A percentile compares a stretch with the other conserved stretches of the same genome.
Conservation (phyloP, 1,284 basidiomycete genomes). For the Rhodotorula sp. region DNA sequence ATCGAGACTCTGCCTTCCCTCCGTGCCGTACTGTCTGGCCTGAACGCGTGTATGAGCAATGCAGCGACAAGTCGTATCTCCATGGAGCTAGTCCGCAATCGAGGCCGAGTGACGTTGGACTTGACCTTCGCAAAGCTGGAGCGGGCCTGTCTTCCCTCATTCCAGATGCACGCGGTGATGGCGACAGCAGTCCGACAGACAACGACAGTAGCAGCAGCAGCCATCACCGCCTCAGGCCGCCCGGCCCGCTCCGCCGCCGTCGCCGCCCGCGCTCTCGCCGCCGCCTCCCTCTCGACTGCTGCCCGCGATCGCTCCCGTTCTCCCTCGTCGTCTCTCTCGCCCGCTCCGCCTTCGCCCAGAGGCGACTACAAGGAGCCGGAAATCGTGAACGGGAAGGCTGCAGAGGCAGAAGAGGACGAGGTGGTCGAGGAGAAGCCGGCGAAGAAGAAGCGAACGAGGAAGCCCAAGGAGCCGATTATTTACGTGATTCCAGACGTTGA, state of each 20-base stretch:
- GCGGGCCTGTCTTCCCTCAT: not conserved
- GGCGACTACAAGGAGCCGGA: not conserved
- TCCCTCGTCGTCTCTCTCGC: conserved; percentile 22
- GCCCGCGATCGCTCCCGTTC: conserved; percentile 10
- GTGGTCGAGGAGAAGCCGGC: not conserved
- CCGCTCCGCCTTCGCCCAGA: conserved; percentile 4
- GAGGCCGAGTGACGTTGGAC: not conserved
- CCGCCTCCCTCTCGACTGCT: conserved; percentile 9
- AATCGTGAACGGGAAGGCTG: not conserved
- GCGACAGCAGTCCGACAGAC: conserved; percentile 1
- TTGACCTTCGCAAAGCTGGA: not conserved
- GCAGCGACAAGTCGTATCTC: too few species aligned
- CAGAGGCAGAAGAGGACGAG: conserved; percentile 1
- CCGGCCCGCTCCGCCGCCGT: conserved; percentile 19
- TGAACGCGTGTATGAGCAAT: too few species aligned
- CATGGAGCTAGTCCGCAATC: too few species aligned
- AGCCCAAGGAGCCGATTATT: conserved; percentile 58
- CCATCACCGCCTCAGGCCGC: not conserved
- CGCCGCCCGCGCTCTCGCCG: conserved; percentile 18
- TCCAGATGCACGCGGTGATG: not conserved
- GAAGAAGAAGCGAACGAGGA: conserved; percentile 52
- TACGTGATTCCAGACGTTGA: conserved; percentile 65
- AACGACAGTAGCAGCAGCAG: not conserved
- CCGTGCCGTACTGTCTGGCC: too few species aligned
- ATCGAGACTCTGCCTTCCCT: too few species aligned